Evolutionary conservation across 225 moss, liverwort and hornwort species (phyloP), one percentile per base, ranked within the genome.

Genomic region (Lunularia cruciata): DNA sequence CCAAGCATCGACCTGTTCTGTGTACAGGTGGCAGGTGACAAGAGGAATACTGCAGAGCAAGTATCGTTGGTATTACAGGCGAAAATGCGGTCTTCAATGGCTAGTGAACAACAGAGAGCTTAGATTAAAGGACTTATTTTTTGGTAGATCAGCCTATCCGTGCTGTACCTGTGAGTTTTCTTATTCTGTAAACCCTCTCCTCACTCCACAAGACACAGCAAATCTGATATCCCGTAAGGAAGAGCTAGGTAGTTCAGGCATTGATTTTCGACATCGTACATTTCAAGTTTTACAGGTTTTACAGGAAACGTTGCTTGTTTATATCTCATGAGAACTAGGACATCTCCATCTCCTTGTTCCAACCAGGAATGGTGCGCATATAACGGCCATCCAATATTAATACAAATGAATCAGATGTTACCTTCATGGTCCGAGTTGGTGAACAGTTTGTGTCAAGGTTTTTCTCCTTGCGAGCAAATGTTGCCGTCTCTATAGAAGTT

Each of bases 61-160:
- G 72, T 98, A n/a, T 73, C 81, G 8, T 73, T 98, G 86, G 90
- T 93, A 57, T 85, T 98, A 76, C 93, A 98, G 69, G 86, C 92
- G 15, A 98, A 98, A 74, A 73, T 90, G 86, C 86, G 89, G 62
- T 60, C 72, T 3, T 53, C 68, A 42, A 63, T 48, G 74, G 57
- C 61, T 15, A 39, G 47, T 65, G 65, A 65, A 47, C 65, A 65
- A 20, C 19, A 65, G 47, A 31, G 47, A 65, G 62, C 25, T 12
- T 62, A 42, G 62, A 14, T 5, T n/a, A 62, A 38, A 6, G 26
- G 22, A 16, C 8, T 39, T 5, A 1, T 62, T 37, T 38, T 3
- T 0, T 3, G 26, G 13, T 39, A 60, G 36, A 26, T 62, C 26
- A 62, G 14, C 6, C 26, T 62, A 34, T 34, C 8, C 7, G n/a